These are phyloP conservation scores for Ramaria sp. DNA, from an alignment of 768 basidiomycete species.

Conservation along the genomic window DNA sequence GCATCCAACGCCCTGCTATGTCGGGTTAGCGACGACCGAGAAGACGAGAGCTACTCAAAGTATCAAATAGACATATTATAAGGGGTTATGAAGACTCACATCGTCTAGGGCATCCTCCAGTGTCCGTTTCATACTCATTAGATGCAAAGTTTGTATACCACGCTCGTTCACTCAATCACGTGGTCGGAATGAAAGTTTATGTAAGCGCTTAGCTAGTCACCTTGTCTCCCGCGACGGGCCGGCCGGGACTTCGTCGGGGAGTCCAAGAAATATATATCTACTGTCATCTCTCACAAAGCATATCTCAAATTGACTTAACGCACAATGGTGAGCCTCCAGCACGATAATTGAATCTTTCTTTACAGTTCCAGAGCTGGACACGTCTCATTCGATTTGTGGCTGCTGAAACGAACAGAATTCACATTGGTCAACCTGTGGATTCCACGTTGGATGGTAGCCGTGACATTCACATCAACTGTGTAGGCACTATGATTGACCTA, in stretches of 20 bases:
- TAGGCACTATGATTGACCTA: not conserved
- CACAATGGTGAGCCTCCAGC: not conserved
- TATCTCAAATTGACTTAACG: not conserved
- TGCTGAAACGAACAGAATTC: conserved; percentile 58
- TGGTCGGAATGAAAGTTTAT: too few species aligned
- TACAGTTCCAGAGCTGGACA: conserved; percentile 48
- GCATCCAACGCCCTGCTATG: conserved; percentile 44
- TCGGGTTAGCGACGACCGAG: conserved; percentile 39
- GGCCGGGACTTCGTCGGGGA: too few species aligned
- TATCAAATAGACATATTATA: not conserved
- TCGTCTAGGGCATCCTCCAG: conserved; percentile 59
- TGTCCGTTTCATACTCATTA: conserved; percentile 15
- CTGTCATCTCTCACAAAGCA: not conserved
- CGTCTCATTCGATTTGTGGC: conserved; percentile 78
- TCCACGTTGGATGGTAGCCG: conserved; percentile 41
- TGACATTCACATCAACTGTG: not conserved
- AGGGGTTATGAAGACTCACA: conserved; percentile 28
- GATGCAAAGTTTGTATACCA: not conserved
- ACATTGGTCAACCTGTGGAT: conserved; percentile 71
- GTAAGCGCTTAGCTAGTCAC: too few species aligned
- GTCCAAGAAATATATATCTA: not conserved
- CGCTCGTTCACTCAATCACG: not conserved
- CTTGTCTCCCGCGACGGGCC: too few species aligned
- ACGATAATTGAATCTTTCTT: not conserved
- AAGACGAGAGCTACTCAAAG: conserved; percentile 49